Percentiles rank a stretch among this genome's conserved stretches.
Conservation (phyloP, 805 yeast genomes). For the Barnettozyma sucrosica region DNA sequence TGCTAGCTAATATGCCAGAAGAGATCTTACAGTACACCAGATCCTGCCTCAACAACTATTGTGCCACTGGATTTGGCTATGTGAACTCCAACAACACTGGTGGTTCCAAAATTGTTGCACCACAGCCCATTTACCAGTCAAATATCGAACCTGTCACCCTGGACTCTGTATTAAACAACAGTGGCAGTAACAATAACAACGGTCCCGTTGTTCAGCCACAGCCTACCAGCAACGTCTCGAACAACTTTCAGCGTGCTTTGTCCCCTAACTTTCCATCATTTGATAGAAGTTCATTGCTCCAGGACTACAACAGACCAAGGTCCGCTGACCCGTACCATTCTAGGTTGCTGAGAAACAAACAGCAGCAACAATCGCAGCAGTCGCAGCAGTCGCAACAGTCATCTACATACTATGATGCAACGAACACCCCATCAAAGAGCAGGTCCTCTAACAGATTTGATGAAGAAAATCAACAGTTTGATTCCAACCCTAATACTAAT, state of each 20-base stretch:
- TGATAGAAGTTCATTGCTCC: constrained; percentile 17
- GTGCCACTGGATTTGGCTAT: neutral
- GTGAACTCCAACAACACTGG: neutral
- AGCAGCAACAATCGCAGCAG: constrained; percentile 7
- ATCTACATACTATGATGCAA: constrained; percentile 6
- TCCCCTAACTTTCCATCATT: constrained; percentile 21
- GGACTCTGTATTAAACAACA: constrained; percentile 33
- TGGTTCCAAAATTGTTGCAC: constrained; percentile 13
- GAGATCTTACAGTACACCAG: constrained; percentile 47
- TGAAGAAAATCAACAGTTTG: constrained; percentile 9
- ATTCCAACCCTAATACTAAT: constrained; percentile 9
- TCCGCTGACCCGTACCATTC: constrained; percentile 36
- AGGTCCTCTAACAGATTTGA: constrained; percentile 19
- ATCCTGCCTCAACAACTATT: constrained; percentile 38
- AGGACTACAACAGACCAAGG: constrained; percentile 32
- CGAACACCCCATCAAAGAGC: constrained; percentile 17
- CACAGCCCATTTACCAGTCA: constrained; percentile 22
- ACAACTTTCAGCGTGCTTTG: constrained; percentile 28
- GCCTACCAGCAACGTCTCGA: constrained; percentile 28
- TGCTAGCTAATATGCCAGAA: constrained; percentile 44
- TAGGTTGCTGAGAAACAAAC: constrained; percentile 8
- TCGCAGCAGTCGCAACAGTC: constrained; percentile 1
- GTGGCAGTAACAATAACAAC: constrained; percentile 19
- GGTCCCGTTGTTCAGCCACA: constrained; percentile 34
- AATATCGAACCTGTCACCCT: constrained; percentile 32